phyloP scores from a whole-genome alignment of 305 asterid species.

The Fraxinus albicans region DNA sequence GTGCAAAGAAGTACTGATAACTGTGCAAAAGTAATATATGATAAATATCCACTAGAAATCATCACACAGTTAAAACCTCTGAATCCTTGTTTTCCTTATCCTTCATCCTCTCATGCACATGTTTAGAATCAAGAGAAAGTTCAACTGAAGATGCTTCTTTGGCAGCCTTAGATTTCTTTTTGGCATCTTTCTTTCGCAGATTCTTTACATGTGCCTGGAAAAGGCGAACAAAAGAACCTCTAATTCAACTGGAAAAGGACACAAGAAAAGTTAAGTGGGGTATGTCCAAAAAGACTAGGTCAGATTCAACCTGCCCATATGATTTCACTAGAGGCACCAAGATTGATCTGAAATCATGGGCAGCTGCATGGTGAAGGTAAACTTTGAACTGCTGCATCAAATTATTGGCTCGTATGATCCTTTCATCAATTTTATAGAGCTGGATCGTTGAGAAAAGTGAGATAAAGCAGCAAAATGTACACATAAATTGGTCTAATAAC shows the following conservation, averaged over 20 bases:
- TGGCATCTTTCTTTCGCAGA: not conserved
- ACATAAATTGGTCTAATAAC: not conserved
- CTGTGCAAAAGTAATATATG: not conserved
- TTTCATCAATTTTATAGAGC: not conserved
- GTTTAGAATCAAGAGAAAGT: slow-evolving; percentile 69
- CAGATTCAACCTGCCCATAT: not conserved
- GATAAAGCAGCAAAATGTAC: not conserved
- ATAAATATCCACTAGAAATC: not conserved
- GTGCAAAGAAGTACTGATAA: slow-evolving; percentile 6
- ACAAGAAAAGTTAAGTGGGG: not conserved
- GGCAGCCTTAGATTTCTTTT: not conserved
- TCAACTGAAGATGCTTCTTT: slow-evolving; percentile 82
- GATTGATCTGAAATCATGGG: not conserved
- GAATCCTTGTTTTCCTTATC: slow-evolving; percentile 80
- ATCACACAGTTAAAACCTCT: slow-evolving; percentile 45
- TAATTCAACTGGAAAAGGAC: not conserved
- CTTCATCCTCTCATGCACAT: slow-evolving; percentile 57
- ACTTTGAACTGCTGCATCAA: not conserved
- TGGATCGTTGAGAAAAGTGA: not conserved
- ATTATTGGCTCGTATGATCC: not conserved
- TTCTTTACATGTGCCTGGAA: not conserved
- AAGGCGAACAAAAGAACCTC: not conserved
- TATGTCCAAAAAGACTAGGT: not conserved
- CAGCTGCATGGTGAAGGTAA: not conserved
- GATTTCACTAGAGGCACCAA: not conserved